Percentiles rank a stretch among this genome's conserved stretches.
Evolutionary conservation across 345 rosid genomes (phyloP).

Genomic region (Diplotaxis tenuifolia): DNA sequence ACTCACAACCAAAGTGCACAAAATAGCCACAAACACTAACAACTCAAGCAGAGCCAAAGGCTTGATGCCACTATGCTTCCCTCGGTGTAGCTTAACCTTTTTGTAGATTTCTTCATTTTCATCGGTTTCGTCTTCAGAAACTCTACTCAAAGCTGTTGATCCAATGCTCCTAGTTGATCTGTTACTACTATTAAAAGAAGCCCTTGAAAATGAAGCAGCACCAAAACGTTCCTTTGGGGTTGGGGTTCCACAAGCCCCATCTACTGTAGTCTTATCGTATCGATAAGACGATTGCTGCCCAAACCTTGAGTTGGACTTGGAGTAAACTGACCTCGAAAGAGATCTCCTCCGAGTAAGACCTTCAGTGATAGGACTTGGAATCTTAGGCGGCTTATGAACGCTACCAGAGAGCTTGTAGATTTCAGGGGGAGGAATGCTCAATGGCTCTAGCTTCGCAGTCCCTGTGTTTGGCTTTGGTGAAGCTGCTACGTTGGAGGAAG

Average conservation of each 20-base stretch:
- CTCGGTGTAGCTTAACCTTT: constrained; percentile 48
- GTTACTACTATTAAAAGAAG: constrained; percentile 24
- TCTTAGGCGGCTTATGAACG: not conserved
- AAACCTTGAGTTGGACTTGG: constrained; percentile 81
- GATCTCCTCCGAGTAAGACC: constrained; percentile 41
- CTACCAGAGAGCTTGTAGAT: constrained; percentile 33
- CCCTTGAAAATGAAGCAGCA: constrained; percentile 35
- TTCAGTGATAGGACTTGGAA: constrained; percentile 41
- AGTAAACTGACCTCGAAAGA: no score
- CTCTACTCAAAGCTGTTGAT: constrained; percentile 38
- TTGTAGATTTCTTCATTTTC: constrained; percentile 62
- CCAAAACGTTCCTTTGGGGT: constrained; percentile 40
- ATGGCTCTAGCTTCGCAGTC: not conserved
- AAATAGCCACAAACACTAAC: constrained; percentile 37
- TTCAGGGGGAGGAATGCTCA: constrained; percentile 26
- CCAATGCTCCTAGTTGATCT: constrained; percentile 28
- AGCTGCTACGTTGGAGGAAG: not conserved
- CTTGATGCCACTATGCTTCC: constrained; percentile 36
- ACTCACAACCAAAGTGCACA: constrained; percentile 54
- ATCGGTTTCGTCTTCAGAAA: constrained; percentile 43
- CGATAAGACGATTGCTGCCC: constrained; percentile 53
- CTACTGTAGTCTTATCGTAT: constrained; percentile 39
- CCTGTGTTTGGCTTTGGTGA: not conserved
- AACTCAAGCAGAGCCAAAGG: constrained; percentile 50
- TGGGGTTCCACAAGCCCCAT: constrained; percentile 36